Evolutionary conservation across 768 basidiomycete species (phyloP), one percentile per base, ranked within the genome.

Genomic region (Hydnum rufescens): DNA sequence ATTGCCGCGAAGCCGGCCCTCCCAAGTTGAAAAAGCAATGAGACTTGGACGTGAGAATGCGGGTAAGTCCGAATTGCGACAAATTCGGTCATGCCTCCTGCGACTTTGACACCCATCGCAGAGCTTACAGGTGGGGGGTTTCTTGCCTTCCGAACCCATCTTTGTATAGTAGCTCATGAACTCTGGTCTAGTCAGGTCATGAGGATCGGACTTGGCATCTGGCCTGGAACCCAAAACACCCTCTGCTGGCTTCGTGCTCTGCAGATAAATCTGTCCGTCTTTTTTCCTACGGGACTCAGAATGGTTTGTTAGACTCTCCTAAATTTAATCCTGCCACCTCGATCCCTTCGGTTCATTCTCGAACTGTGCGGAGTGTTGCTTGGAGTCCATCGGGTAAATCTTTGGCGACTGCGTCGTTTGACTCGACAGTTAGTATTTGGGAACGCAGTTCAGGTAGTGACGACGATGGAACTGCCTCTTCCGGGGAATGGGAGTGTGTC

Each of bases 371-470:
- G 22, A 71, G 78, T 8, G 59, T 96, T 29, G 80, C 86, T 2
- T 99, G 92, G 87, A 70, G 86, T 3, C 92, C 92, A 0, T 81
- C 83, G 4, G 93, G 93, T 0, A 69, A 72, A 44, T 81, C 80
- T 1, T 72, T 99, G 18, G 92, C 88, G 0, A 88, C 89, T 0
- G 95, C 81, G 0, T 92, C 87, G 3, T 99, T 99, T 59, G 95
- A 99, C 62, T 75, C 87, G 1, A 86, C 83, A 54, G 80, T 97
- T 32, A 84, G 82, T 1, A 71, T 97, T 32, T 97, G 90, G 89
- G 87, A 87, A 60, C 76, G 76, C 56, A 76, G 77, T 51, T 67
- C 64, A 3, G 26, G 26, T 28, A 84, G 83, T 60, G 76, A 71
- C 64, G 82, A 77, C 61, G 81, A 78, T 56, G 80, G 72, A 57